Evolutionary conservation across 2,329 filamentous ascomycete species (phyloP).

Genomic region (Coniochaeta sp.): DNA sequence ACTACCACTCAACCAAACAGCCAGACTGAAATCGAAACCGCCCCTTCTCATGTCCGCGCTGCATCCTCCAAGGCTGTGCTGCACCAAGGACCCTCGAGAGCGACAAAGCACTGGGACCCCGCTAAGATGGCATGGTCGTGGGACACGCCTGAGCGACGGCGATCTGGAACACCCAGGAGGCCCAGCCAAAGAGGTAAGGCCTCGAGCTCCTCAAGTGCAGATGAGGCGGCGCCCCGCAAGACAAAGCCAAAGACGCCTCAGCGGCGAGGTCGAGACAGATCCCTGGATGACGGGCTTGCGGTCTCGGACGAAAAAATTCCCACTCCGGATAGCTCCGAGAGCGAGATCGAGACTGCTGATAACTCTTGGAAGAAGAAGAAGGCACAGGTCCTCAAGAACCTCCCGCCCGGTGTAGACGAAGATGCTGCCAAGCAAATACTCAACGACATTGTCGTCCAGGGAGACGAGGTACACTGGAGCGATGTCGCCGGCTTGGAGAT

Average conservation of each 20-base stretch:
- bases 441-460: constrained; percentile 91
- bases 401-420: constrained; percentile 78
- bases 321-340: constrained; percentile 33
- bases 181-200: background rate
- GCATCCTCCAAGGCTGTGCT: background rate
- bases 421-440: constrained; percentile 83
- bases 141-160: background rate
- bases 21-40: background rate
- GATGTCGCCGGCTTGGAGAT: constrained; percentile 87
- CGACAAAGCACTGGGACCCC: background rate
- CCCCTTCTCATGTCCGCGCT: background rate
- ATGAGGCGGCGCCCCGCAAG: background rate
- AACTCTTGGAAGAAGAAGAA: constrained; percentile 56
- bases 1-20: constrained; percentile 4
- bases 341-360: constrained; percentile 31
- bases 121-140: background rate
- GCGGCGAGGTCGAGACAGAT: background rate
- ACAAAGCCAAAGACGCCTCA: background rate
- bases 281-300: background rate
- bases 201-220: background rate
- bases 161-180: background rate
- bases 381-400: constrained; percentile 60
- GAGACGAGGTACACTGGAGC: constrained; percentile 90
- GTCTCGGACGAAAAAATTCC: background rate
- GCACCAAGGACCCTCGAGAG: background rate